A percentile compares a stretch with the other conserved stretches of the same genome.
Conservation (phyloP, 192 early-diverging fungal species). For the Podila epicladia region DNA sequence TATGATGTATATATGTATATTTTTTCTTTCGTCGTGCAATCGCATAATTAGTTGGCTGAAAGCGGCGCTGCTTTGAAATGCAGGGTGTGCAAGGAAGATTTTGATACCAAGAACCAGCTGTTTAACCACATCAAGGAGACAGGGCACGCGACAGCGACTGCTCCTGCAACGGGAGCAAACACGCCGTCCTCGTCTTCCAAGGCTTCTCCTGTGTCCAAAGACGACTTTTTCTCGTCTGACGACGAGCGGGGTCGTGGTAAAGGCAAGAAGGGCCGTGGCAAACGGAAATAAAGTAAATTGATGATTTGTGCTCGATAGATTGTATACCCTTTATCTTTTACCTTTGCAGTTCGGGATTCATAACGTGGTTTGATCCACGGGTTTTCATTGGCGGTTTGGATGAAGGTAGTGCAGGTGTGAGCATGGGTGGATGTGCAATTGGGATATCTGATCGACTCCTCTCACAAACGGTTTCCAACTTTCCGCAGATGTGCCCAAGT, state of each 20-base stretch:
- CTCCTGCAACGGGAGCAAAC: neutral
- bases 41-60: conserved; percentile 54
- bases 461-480: too few species aligned
- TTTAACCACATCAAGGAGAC: conserved; percentile 90
- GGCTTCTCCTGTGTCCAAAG: neutral
- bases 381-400: too few species aligned
- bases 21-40: neutral
- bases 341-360: too few species aligned
- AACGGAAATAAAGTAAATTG: conserved; percentile 22
- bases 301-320: neutral
- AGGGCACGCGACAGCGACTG: conserved; percentile 80
- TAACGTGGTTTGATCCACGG: too few species aligned
- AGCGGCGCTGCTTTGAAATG: conserved; percentile 59
- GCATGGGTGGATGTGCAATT: too few species aligned
- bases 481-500: too few species aligned
- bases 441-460: too few species aligned
- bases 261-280: conserved; percentile 51
- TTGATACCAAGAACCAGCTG: conserved; percentile 82
- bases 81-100: conserved; percentile 81
- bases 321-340: too few species aligned
- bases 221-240: conserved; percentile 27
- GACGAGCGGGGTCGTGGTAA: conserved; percentile 37
- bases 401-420: too few species aligned
- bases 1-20: neutral
- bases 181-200: neutral